Evolutionary conservation across 2,329 filamentous ascomycete genomes (phyloP), one percentile per base, ranked within the genome.

Genomic region (Zasmidium cellare): DNA sequence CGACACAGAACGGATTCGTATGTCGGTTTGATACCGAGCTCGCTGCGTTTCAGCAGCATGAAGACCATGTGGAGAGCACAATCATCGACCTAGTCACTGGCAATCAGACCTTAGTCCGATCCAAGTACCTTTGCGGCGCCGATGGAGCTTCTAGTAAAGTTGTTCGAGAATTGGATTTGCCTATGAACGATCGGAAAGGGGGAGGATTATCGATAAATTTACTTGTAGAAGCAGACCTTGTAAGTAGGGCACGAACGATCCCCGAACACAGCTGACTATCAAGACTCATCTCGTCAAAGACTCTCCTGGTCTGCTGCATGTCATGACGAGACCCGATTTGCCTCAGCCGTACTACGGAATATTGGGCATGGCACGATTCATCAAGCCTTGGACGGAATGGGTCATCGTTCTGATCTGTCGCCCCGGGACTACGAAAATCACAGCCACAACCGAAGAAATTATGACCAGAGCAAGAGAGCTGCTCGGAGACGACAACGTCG

Each of bases 321-420:
- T 49, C n/a, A n/a, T 25, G 44, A 41, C 49, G 3, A 45, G 49
- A 24, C 45, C 53, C 9, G 53, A 55, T 22, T 24, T 55, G 19
- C 19, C 41, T 9, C 53, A 55, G 14, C 53, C 53, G 1, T 12
- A 35, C n/a, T 55, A 49, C n/a, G 53, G 53, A 2, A 23, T 28
- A n/a, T 22, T 55, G n/a, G 53, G 53, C 16, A 46, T 55, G 18
- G 53, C 53, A n/a, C 53, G 49, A 31, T 55, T 55, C 25, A 55
- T 55, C 45, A 48, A 55, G 31, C 53, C 45, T 9, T 49, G 45
- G 53, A 28, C 18, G 9, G 31, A 48, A 7, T 55, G 53, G 53
- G 44, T 49, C 46, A 47, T 55, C 20, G 49, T 45, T 3, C 53
- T 55, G 16, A 28, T 55, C 28, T 28, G 20, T 18, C 24, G 47